Evolutionary conservation across 2,329 filamentous ascomycete species (phyloP).

Genomic region (Cadophora malorum): DNA sequence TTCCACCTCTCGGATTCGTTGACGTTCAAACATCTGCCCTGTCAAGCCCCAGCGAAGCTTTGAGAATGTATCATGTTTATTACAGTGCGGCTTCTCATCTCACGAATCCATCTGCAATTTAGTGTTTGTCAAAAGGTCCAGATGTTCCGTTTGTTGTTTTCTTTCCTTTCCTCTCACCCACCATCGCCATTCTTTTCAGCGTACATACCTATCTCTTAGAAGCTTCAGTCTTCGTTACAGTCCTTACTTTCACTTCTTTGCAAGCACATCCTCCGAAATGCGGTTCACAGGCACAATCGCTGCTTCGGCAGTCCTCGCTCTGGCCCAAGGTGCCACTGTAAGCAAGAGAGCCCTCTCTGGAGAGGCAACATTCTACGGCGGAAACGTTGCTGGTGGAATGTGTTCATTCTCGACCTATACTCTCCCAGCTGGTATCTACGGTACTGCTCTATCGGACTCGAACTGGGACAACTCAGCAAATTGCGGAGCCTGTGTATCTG

Average conservation of each 20-base stretch:
- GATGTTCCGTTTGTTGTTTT: conserved; percentile 14
- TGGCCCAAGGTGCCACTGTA: conserved; percentile 41
- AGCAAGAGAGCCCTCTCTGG: conserved; percentile 45
- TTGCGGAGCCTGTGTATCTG: conserved; percentile 67
- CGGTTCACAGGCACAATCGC: conserved; percentile 36
- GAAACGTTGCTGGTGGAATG: conserved; percentile 62
- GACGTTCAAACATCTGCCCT: conserved; percentile 5
- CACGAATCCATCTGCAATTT: conserved; percentile 18
- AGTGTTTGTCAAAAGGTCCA: conserved; percentile 24
- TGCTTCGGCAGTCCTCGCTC: conserved; percentile 33
- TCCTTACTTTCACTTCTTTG: conserved; percentile 36
- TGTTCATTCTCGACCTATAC: conserved; percentile 70
- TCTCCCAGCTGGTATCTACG: conserved; percentile 62
- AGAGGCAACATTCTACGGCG: conserved; percentile 59
- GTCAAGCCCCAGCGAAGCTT: background rate
- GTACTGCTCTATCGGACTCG: conserved; percentile 65
- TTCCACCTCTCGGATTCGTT: conserved; percentile 23
- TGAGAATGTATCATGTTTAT: conserved; percentile 30
- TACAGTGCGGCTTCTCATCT: conserved; percentile 21
- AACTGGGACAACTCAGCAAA: conserved; percentile 62
- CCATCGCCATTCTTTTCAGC: conserved; percentile 30
- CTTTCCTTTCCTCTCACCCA: conserved; percentile 24
- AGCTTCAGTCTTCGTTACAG: conserved; percentile 39
- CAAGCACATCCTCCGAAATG: conserved; percentile 35
- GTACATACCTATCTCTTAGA: conserved; percentile 24